Evolutionary conservation across 768 basidiomycete genomes (phyloP).

Genomic region (Lactarius sp.): DNA sequence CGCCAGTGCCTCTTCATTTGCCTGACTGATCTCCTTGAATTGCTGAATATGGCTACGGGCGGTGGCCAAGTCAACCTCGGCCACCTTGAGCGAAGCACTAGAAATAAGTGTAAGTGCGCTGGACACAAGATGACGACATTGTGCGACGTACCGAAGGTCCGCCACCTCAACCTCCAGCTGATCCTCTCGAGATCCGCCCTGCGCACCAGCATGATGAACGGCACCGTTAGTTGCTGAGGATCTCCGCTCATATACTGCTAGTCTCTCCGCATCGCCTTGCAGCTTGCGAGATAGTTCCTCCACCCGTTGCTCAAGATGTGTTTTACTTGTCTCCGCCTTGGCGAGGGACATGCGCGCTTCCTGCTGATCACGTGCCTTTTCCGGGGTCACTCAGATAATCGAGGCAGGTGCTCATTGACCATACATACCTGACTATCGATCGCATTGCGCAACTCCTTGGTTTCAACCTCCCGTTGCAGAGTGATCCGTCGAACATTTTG

Average conservation of each 20-base stretch:
- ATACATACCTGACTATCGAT: conserved; percentile 63
- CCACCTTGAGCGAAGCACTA: conserved; percentile 70
- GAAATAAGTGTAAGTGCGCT: background rate
- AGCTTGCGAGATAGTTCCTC: conserved; percentile 58
- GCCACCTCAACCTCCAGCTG: conserved; percentile 82
- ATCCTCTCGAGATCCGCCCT: conserved; percentile 60
- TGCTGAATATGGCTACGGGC: conserved; percentile 74
- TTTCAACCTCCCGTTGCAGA: conserved; percentile 76
- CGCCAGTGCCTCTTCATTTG: conserved; percentile 71
- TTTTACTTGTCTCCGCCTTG: conserved; percentile 72
- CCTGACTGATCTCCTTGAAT: conserved; percentile 81
- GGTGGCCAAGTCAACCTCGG: conserved; percentile 69
- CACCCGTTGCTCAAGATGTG: conserved; percentile 68
- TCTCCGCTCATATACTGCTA: conserved; percentile 80
- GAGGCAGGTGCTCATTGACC: conserved; percentile 14
- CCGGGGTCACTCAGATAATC: background rate
- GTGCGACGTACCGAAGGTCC: conserved; percentile 59
- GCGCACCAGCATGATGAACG: conserved; percentile 35
- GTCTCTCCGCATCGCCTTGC: conserved; percentile 77
- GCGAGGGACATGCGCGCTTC: conserved; percentile 67
- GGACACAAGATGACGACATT: background rate
- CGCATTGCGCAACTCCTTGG: conserved; percentile 65
- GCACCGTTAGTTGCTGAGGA: conserved; percentile 33
- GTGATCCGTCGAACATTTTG: conserved; percentile 68
- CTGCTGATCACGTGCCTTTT: conserved; percentile 57